A percentile compares a stretch with the other conserved stretches of the same genome.
Conservation (phyloP, 495 filamentous ascomycete species). For the Podospora bellae-mahoneyi region DNA sequence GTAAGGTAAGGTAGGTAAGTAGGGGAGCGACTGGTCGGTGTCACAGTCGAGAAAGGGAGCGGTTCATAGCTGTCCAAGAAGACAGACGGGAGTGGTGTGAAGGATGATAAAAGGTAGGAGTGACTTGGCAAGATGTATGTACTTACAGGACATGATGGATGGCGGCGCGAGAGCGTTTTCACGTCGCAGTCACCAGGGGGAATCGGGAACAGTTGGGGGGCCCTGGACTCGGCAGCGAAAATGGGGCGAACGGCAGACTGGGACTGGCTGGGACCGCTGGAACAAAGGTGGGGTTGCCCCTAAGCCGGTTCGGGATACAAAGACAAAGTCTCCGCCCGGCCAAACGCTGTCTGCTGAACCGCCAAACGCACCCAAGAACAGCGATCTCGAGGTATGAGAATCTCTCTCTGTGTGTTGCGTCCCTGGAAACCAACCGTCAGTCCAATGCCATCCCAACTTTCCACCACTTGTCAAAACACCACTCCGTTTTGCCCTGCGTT, state of each 20-base stretch:
- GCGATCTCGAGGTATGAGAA: background rate
- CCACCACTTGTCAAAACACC: background rate
- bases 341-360: background rate
- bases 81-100: background rate
- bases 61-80: background rate
- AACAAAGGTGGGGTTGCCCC: conserved; percentile 6
- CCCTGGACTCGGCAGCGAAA: background rate
- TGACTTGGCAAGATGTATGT: background rate
- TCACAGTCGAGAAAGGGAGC: background rate
- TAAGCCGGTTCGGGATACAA: conserved; percentile 3
- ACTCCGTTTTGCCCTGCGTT: conserved; percentile 1
- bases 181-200: background rate
- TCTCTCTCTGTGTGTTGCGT: background rate
- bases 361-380: background rate
- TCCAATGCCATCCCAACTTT: background rate
- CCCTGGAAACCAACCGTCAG: background rate
- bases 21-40: background rate
- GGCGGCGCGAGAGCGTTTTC: background rate
- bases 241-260: conserved; percentile 3
- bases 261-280: conserved; percentile 2
- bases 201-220: background rate
- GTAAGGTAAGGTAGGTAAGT: background rate
- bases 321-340: conserved; percentile 2
- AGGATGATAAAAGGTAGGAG: background rate
- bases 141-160: conserved; percentile 1